Percentiles rank a stretch among this genome's conserved stretches.
phyloP scores from a whole-genome alignment of 495 filamentous ascomycete species.

The Chlorociboria aeruginascens region DNA sequence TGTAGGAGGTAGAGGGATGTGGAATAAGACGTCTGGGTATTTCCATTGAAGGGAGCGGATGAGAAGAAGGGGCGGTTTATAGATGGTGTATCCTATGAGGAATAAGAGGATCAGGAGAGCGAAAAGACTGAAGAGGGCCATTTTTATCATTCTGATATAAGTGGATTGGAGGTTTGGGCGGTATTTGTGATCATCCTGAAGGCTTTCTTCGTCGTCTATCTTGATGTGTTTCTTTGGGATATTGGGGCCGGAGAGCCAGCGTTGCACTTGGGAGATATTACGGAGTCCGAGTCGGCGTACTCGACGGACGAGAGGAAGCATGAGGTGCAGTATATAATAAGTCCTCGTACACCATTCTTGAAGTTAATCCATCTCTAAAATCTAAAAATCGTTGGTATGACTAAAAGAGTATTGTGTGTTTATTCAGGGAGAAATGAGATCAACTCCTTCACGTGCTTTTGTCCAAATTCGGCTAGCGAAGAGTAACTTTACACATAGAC shows the following conservation, averaged over 20 bases:
- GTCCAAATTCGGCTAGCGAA: too few species aligned
- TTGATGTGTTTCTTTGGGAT: conserved; percentile 14
- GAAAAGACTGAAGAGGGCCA: conserved; percentile 38
- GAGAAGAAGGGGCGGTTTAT: conserved; percentile 59
- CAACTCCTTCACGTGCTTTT: too few species aligned
- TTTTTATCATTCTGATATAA: background rate
- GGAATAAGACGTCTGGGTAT: conserved; percentile 69
- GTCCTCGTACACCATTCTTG: too few species aligned
- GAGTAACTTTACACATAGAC: too few species aligned
- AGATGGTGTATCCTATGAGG: conserved; percentile 46
- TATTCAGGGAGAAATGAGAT: too few species aligned
- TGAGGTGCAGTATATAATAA: too few species aligned
- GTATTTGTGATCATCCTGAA: background rate
- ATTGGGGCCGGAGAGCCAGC: background rate
- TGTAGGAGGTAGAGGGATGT: conserved; percentile 36
- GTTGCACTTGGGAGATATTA: background rate
- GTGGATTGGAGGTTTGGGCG: background rate
- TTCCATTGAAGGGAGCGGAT: conserved; percentile 55
- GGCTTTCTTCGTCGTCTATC: conserved; percentile 16
- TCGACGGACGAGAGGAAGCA: background rate
- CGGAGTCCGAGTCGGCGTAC: conserved; percentile 4
- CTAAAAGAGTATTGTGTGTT: too few species aligned
- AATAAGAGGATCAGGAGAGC: conserved; percentile 34
- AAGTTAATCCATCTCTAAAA: too few species aligned
- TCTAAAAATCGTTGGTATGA: too few species aligned